These are phyloP conservation scores for Candida insectorum DNA, from an alignment of 805 yeast species.

Conservation along the genomic window DNA sequence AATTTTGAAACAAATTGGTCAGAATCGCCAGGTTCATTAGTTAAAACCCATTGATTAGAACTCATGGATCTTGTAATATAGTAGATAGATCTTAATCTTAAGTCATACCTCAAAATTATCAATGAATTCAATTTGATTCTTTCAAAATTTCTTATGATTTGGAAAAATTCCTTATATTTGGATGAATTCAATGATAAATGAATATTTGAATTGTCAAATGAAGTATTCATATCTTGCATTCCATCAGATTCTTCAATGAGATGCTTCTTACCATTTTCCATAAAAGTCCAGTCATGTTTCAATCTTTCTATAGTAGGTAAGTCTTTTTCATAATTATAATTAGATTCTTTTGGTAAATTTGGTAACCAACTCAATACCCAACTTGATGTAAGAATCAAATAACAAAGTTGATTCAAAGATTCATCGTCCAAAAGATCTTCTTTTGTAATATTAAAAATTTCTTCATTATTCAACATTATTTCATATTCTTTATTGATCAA, in stretches of 20 bases:
- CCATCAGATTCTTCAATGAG: conserved; percentile 13
- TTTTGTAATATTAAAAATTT: conserved; percentile 25
- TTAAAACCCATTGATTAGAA: conserved; percentile 49
- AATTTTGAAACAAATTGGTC: conserved; percentile 52
- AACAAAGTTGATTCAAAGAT: conserved; percentile 48
- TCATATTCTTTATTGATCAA: conserved; percentile 22
- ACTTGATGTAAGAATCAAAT: conserved; percentile 50
- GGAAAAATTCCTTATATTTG: conserved; percentile 33
- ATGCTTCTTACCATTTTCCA: conserved; percentile 33
- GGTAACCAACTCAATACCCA: conserved; percentile 66
- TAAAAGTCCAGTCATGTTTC: conserved; percentile 39
- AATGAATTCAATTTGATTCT: conserved; percentile 35
- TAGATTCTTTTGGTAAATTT: conserved; percentile 42
- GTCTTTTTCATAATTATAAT: conserved; percentile 20
- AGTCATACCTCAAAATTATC: conserved; percentile 54
- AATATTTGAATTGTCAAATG: conserved; percentile 16
- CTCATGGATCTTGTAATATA: conserved; percentile 47
- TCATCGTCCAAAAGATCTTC: conserved; percentile 55
- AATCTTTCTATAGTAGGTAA: conserved; percentile 28
- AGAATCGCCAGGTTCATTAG: conserved; percentile 55
- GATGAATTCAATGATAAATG: conserved; percentile 31
- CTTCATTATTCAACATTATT: conserved; percentile 22
- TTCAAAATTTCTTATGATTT: conserved; percentile 29
- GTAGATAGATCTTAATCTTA: conserved; percentile 51
- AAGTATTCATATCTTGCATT: conserved; percentile 3